phyloP scores from a whole-genome alignment of 768 basidiomycete species.

The Phylloporus sp. region DNA sequence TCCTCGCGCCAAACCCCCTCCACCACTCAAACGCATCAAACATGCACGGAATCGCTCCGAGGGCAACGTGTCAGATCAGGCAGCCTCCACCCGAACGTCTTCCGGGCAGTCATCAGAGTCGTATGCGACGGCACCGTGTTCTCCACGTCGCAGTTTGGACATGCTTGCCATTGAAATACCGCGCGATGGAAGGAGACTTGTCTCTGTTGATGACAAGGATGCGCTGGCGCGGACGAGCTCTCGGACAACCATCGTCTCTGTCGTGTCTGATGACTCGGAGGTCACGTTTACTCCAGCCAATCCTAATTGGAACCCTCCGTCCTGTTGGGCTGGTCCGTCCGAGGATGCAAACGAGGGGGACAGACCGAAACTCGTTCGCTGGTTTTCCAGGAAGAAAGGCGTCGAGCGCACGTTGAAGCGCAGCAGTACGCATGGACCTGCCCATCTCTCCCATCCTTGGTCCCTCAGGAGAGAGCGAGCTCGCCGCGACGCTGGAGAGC shows the following conservation, averaged over 20 bases:
- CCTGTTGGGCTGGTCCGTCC: constrained; percentile 22
- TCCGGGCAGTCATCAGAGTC: neutral
- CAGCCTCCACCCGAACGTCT: neutral
- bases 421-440: neutral
- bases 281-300: neutral
- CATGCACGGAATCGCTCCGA: constrained; percentile 13
- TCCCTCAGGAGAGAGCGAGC: neutral
- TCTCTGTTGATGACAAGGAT: neutral
- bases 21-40: constrained; percentile 7
- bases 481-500: neutral
- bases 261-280: neutral
- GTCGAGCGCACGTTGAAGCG: neutral
- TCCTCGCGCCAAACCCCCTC: constrained; percentile 18
- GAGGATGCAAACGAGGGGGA: neutral
- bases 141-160: neutral
- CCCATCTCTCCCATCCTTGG: neutral
- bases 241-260: neutral
- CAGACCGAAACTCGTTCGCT: neutral
- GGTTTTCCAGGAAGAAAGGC: neutral
- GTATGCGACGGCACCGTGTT: neutral
- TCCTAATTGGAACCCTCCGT: constrained; percentile 21
- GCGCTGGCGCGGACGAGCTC: neutral
- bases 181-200: neutral
- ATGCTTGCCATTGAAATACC: neutral
- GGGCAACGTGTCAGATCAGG: neutral